Base-by-base conservation (phyloP, 805 yeast genomes). In the Starmerella powellii region DNA sequence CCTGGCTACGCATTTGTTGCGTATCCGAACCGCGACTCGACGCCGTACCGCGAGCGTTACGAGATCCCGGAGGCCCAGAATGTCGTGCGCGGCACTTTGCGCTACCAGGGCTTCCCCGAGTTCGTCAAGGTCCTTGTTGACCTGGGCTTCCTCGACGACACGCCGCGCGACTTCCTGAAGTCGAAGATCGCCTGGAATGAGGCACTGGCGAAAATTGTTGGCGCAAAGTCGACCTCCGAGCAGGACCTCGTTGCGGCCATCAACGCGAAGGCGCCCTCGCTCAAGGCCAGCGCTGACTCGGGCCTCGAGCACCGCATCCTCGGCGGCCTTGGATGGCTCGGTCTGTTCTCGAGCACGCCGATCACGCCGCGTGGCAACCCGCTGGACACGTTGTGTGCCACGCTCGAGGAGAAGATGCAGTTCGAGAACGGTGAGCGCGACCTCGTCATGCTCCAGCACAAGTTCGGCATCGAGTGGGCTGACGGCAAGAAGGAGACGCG, bases 71-170 rank as follows among this genome's bases (percentile, higher is more conserved):
- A 91, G 71, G 97, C 97, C 53, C 85, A 91, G 60, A 85, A 95
- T 46, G 85, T 88, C 49, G 74, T 91, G 59, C 82, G 98, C 71
- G 98, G 98, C 61, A 91, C 98, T 50, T 73, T 91, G 62, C 78
- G 98, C 70, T 91, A 73, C 77, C 96, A 86, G 70, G 98, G 98
- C 38, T 91, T 91, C 88, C 95, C 97, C 47, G 95, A 88, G 69
- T 88, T 91, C 63, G 79, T 87, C 63, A 87, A 87, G 70, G 96
- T 80, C 35, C 73, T 91, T 38, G 97, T 91, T 45, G 97, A 88
- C 65, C 67, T 86, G 55, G 96, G 95, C 20, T 79, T 91, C 74
- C 72, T 91, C 61, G 78, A 76, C 61, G 98, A 91, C 55, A 79
- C 75, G 23, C 73, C 73, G 50, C 63, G 65, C 49, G 78, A 74